Evolutionary conservation across 108 stramenopile species (phyloP), one percentile per base, ranked within the genome.

Genomic region (Nannochloropsis salina): DNA sequence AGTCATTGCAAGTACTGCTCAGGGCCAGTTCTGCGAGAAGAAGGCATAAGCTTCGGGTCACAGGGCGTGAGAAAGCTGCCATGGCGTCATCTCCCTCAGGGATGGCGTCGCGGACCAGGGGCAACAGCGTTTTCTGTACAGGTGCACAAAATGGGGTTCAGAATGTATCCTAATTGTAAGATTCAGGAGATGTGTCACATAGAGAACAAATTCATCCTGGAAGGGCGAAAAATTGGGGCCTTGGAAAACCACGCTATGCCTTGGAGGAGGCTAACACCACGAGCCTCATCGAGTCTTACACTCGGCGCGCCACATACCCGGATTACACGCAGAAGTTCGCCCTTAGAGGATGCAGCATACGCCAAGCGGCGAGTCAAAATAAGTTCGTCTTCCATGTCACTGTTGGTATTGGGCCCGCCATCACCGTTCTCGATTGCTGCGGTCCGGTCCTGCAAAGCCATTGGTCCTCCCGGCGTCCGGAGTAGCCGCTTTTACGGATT

Each of bases 271-370:
- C 31, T 31, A 31, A 31, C 31, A 31, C 31, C 31, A 31, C 31
- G 31, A 31, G 31, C 31, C 31, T 31, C 31, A 31, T 31, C 31
- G 31, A 31, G 31, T 31, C 31, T 31, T 31, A 31, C 31, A 31
- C 31, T 31, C 31, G 31, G 31, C 31, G 31, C 31, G 1, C 31
- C 1, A 74, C 61, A n/a, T 74, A 74, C 61, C 61, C 61, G 61
- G n/a, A 74, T 74, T n/a, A 74, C 61, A n/a, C 61, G 61, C 61
- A 74, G 61, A 15, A 74, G n/a, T n/a, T 74, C 61, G 61, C 61
- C 61, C 8, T 74, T 74, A n/a, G 61, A 74, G 20, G 61, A 74
- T n/a, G 61, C 61, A 15, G 61, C 61, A n/a, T 74, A 74, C 61
- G 61, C 61, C 61, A 74, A n/a, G 61, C 61, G 61, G 20, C 61